Percentiles rank a stretch among this genome's conserved stretches.
Evolutionary conservation across 768 basidiomycete genomes (phyloP).

Genomic region (Pisolithus microcarpus): DNA sequence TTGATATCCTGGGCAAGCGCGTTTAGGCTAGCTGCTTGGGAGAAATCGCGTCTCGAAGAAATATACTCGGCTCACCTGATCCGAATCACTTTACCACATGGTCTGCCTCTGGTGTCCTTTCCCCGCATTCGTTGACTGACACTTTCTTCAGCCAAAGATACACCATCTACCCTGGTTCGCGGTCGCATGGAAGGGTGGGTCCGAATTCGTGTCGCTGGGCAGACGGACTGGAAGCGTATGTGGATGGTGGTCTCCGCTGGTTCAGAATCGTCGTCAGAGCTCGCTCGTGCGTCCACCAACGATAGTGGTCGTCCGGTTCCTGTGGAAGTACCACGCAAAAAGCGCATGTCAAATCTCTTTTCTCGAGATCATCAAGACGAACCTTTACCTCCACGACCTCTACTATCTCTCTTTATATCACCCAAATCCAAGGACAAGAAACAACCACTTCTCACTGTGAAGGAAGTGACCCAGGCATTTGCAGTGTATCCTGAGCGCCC

Average conservation of each 20-base stretch:
- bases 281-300: slow-evolving; percentile 16
- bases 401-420: slow-evolving; percentile 54
- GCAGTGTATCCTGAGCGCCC: slow-evolving; percentile 96
- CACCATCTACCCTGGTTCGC: slow-evolving; percentile 56
- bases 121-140: slow-evolving; percentile 21
- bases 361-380: slow-evolving; percentile 39
- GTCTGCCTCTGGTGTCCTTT: slow-evolving; percentile 20
- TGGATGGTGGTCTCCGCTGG: slow-evolving; percentile 72
- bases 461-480: slow-evolving; percentile 74
- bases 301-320: slow-evolving; percentile 22
- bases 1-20: slow-evolving; percentile 89
- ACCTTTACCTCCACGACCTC: slow-evolving; percentile 28
- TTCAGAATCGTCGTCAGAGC: slow-evolving; percentile 21
- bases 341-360: slow-evolving; percentile 61
- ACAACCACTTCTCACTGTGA: slow-evolving; percentile 62
- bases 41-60: slow-evolving; percentile 91
- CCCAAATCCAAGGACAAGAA: slow-evolving; percentile 70
- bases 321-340: slow-evolving; percentile 27
- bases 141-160: slow-evolving; percentile 33
- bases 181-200: slow-evolving; percentile 90
- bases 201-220: slow-evolving; percentile 86
- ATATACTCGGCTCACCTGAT: slow-evolving; percentile 95
- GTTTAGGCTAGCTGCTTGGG: slow-evolving; percentile 86
- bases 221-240: slow-evolving; percentile 90
- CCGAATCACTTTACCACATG: slow-evolving; percentile 59